Conservation (phyloP, 768 basidiomycete genomes). For the Heimioporus sp. region DNA sequence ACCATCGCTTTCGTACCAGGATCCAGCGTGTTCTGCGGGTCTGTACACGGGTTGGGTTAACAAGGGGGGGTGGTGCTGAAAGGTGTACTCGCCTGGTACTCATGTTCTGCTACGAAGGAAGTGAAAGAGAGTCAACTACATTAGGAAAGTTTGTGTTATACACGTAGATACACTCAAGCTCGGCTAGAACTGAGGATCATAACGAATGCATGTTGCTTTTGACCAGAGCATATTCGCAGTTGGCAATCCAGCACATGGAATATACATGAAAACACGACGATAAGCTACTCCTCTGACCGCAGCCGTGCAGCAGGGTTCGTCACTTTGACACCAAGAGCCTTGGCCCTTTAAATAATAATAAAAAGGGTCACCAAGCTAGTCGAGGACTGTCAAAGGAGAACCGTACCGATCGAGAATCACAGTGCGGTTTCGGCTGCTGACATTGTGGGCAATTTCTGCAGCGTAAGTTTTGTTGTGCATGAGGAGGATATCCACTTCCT, state of each 20-base stretch:
- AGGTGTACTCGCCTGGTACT: conserved; percentile 24
- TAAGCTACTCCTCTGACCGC: conserved; percentile 86
- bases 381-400: conserved; percentile 12
- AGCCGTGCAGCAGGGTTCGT: conserved; percentile 91
- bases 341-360: conserved; percentile 51
- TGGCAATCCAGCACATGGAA: conserved; percentile 40
- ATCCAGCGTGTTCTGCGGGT: conserved; percentile 80
- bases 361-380: conserved; percentile 6
- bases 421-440: conserved; percentile 93
- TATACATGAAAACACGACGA: conserved; percentile 42
- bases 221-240: conserved; percentile 42
- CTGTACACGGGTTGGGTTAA: conserved; percentile 28
- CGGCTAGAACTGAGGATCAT: conserved; percentile 2
- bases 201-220: conserved; percentile 11
- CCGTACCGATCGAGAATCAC: conserved; percentile 81
- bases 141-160: conserved; percentile 18
- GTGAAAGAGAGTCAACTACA: conserved; percentile 19
- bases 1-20: conserved; percentile 86
- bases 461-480: conserved; percentile 98
- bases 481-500: conserved; percentile 91
- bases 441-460: conserved; percentile 95
- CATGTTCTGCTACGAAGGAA: conserved; percentile 23
- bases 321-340: conserved; percentile 87
- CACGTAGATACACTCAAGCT: neutral
- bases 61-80: neutral